These are phyloP conservation scores for Exophiala xenobiotica DNA, from an alignment of 2,329 filamentous ascomycete species.

Conservation along the genomic window DNA sequence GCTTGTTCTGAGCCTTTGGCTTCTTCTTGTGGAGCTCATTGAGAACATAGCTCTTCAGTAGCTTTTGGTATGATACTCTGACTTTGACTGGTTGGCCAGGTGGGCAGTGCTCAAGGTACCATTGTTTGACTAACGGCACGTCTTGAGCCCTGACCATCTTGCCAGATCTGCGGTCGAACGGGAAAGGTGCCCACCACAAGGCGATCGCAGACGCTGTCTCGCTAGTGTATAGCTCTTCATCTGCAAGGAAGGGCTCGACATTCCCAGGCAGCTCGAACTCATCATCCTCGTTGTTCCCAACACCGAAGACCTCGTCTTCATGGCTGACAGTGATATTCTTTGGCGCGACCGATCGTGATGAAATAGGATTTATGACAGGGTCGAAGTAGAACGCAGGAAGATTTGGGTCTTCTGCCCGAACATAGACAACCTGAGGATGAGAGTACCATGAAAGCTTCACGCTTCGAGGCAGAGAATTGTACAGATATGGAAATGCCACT, in stretches of 20 bases:
- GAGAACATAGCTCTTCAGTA: conserved; percentile 91
- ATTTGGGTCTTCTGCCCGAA: conserved; percentile 80
- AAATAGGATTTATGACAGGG: conserved; percentile 96
- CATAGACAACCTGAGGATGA: conserved; percentile 88
- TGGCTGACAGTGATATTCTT: conserved; percentile 91
- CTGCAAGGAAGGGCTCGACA: conserved; percentile 82
- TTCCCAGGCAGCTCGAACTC: conserved; percentile 79
- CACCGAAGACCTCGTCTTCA: conserved; percentile 90
- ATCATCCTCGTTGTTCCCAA: conserved; percentile 76
- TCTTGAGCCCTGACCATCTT: conserved; percentile 97
- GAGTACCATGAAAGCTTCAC: conserved; percentile 94
- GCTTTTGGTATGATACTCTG: conserved; percentile 95
- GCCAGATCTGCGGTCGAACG: conserved; percentile 90
- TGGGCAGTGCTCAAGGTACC: conserved; percentile 95
- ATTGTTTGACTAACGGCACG: conserved; percentile 94
- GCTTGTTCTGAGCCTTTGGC: conserved; percentile 92
- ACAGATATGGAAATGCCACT: conserved; percentile 90
- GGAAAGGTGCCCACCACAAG: conserved; percentile 97
- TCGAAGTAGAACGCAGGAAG: conserved; percentile 97
- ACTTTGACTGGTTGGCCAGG: conserved; percentile 92
- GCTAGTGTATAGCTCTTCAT: conserved; percentile 83
- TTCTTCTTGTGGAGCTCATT: conserved; percentile 96
- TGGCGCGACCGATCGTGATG: conserved; percentile 86
- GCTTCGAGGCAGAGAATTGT: conserved; percentile 93
- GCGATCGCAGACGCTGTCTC: conserved; percentile 90